Percentiles rank a stretch among this genome's conserved stretches.
Evolutionary conservation across 352 stramenopile species (phyloP).

Genomic region (Phytophthora kernoviae): DNA sequence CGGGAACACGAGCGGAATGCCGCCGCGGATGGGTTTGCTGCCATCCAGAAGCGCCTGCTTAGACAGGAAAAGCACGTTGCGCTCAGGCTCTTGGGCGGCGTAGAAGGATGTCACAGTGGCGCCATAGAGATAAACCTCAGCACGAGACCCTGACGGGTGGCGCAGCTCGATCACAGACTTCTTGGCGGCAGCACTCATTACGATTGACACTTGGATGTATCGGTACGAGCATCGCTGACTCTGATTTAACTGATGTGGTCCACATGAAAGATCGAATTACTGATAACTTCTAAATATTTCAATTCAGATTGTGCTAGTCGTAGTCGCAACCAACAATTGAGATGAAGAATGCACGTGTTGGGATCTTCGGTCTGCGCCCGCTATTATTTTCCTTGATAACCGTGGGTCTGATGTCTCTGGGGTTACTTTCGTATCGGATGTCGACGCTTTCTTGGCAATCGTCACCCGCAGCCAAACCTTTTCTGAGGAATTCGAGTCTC

Average conservation of each 20-base stretch:
- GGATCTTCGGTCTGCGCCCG: too few species aligned
- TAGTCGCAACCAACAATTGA: too few species aligned
- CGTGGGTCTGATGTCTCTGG: constrained; percentile 27
- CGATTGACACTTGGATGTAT: background rate
- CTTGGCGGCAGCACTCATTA: constrained; percentile 15
- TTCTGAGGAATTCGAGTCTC: background rate
- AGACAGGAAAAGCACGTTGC: constrained; percentile 94
- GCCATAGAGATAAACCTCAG: constrained; percentile 90
- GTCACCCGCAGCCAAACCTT: background rate
- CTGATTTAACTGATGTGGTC: too few species aligned
- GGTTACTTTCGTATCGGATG: constrained; percentile 30
- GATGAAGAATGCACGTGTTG: background rate
- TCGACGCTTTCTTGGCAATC: constrained; percentile 13
- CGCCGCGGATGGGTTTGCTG: constrained; percentile 94
- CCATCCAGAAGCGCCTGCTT: constrained; percentile 89
- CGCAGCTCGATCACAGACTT: constrained; percentile 53
- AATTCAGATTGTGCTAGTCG: too few species aligned
- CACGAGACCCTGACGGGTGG: constrained; percentile 70
- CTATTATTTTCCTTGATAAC: constrained; percentile 9
- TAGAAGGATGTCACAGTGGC: constrained; percentile 92
- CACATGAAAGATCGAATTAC: too few species aligned
- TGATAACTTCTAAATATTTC: too few species aligned
- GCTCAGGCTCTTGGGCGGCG: constrained; percentile 53
- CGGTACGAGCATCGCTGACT: too few species aligned
- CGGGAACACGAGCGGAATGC: constrained; percentile 96